A percentile compares a stretch with the other conserved stretches of the same genome.
Conservation (phyloP, 2,329 filamentous ascomycete species). For the Colletotrichum tanaceti region DNA sequence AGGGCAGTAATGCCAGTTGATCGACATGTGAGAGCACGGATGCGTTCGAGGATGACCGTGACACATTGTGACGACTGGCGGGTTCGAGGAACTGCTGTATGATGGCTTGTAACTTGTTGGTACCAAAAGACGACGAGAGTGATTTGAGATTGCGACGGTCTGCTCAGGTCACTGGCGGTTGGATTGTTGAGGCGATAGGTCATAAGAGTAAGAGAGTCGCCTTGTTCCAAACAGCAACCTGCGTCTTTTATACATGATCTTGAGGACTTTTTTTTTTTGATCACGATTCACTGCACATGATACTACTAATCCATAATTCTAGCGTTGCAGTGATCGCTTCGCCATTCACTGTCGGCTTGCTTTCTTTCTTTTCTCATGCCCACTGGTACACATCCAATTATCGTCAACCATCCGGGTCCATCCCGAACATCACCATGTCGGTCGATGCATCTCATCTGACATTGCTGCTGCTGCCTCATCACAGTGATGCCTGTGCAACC, state of each 20-base stretch:
- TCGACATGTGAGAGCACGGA: constrained; percentile 65
- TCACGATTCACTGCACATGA: neutral
- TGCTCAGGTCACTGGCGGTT: neutral
- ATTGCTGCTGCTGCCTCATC: neutral
- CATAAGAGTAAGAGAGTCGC: neutral
- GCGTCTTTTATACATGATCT: constrained; percentile 29
- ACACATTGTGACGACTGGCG: constrained; percentile 57
- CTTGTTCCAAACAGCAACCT: neutral
- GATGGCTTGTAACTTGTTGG: too few species aligned
- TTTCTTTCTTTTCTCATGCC: constrained; percentile 28
- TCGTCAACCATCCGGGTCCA: constrained; percentile 40
- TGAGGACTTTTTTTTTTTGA: neutral
- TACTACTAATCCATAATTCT: neutral
- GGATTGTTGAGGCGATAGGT: too few species aligned
- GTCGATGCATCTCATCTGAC: neutral
- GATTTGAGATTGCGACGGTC: too few species aligned
- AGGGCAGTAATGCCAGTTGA: constrained; percentile 67
- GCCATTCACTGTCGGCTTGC: constrained; percentile 41
- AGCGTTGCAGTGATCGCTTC: constrained; percentile 30
- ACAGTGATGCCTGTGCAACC: constrained; percentile 23
- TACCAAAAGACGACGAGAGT: neutral
- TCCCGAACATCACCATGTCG: constrained; percentile 19
- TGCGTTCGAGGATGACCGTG: constrained; percentile 65
- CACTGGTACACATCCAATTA: constrained; percentile 23
- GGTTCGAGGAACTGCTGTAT: too few species aligned